Percentiles rank a stretch among this genome's conserved stretches.
Conservation (phyloP, 2,329 filamentous ascomycete genomes). For the Cryphonectria carpinicola region DNA sequence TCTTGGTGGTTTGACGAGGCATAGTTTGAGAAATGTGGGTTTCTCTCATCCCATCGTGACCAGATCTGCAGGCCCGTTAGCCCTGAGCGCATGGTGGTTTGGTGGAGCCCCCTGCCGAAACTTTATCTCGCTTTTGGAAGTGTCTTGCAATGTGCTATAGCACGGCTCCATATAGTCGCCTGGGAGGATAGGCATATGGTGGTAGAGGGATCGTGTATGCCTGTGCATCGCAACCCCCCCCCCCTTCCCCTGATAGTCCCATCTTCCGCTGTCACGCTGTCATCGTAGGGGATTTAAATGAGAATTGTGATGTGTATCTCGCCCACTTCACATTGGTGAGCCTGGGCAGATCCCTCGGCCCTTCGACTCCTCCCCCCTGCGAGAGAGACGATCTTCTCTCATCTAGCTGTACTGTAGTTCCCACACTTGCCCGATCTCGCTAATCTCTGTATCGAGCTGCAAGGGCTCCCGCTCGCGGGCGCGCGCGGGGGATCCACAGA, state of each 20-base stretch:
- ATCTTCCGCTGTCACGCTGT: neutral
- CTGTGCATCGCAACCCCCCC: neutral
- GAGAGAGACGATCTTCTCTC: neutral
- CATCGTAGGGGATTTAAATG: neutral
- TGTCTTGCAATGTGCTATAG: neutral
- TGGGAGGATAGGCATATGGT: neutral
- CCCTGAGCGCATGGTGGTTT: neutral
- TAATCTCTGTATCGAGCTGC: conserved; percentile 27
- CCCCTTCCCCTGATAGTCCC: neutral
- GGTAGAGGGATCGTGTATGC: neutral
- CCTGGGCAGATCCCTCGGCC: neutral
- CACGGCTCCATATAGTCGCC: neutral
- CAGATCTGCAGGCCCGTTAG: neutral
- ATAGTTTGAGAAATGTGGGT: neutral
- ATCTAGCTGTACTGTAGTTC: neutral
- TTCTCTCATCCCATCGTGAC: neutral
- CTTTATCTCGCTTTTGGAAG: neutral
- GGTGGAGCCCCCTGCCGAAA: neutral
- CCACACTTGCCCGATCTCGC: conserved; percentile 22
- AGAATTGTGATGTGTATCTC: neutral
- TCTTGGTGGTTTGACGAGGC: neutral
- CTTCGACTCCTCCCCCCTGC: no score
- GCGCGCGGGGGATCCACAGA: neutral
- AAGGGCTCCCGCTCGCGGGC: conserved; percentile 8
- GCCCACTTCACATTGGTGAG: neutral